These are phyloP conservation scores for Heterobasidion annosum DNA, from an alignment of 1,284 basidiomycete species.

Conservation along the genomic window DNA sequence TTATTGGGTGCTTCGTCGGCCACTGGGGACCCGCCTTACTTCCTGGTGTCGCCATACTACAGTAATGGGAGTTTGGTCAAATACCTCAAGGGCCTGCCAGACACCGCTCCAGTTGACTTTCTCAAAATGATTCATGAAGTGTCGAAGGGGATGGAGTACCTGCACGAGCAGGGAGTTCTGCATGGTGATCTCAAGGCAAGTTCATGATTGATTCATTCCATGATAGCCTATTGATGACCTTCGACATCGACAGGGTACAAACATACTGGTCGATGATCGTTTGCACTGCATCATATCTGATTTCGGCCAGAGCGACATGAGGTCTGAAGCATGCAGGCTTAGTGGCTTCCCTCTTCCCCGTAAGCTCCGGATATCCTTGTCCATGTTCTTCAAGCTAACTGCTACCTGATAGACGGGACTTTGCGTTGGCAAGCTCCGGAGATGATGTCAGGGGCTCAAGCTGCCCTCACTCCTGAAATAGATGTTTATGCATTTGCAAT, in stretches of 20 bases:
- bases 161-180: slow-evolving; percentile 54
- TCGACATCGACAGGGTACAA: slow-evolving; percentile 44
- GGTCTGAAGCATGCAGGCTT: slow-evolving; percentile 53
- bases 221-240: background rate
- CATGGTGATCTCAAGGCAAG: slow-evolving; percentile 69
- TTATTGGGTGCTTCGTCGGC: slow-evolving; percentile 34
- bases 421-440: slow-evolving; percentile 72
- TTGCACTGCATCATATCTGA: slow-evolving; percentile 64
- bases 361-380: slow-evolving; percentile 23
- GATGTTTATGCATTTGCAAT: slow-evolving; percentile 74
- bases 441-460: slow-evolving; percentile 41
- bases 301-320: slow-evolving; percentile 75
- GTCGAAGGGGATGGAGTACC: slow-evolving; percentile 68
- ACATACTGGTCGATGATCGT: slow-evolving; percentile 63
- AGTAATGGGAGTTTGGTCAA: slow-evolving; percentile 31
- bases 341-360: slow-evolving; percentile 45
- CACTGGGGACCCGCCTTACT: slow-evolving; percentile 33
- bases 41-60: slow-evolving; percentile 38
- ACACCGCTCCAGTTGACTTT: slow-evolving; percentile 30
- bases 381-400: slow-evolving; percentile 1
- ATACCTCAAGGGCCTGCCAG: slow-evolving; percentile 32
- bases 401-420: slow-evolving; percentile 36
- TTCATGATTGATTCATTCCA: background rate
- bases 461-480: slow-evolving; percentile 41
- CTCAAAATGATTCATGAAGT: slow-evolving; percentile 61